Evolutionary conservation across 495 filamentous ascomycete species (phyloP).

Genomic region (Trichodelitschia bisporula): DNA sequence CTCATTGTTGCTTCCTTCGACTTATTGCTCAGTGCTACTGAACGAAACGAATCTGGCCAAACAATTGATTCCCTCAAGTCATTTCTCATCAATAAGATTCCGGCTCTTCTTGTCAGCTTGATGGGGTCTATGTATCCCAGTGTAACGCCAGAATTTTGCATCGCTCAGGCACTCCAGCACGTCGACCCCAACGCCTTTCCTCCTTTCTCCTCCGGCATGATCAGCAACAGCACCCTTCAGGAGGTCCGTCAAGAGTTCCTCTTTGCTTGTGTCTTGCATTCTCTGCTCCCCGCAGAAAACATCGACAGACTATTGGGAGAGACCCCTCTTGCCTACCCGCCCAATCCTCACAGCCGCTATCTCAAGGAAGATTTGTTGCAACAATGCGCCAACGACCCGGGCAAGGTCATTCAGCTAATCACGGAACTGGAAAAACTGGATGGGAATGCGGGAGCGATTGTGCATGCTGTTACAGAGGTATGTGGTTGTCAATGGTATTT

Average conservation of each 20-base stretch:
- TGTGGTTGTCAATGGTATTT: background rate
- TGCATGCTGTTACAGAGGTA: constrained; percentile 59
- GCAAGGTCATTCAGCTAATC: constrained; percentile 47
- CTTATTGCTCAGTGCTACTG: constrained; percentile 62
- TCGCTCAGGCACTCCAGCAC: constrained; percentile 49
- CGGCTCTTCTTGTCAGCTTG: constrained; percentile 46
- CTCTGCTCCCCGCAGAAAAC: constrained; percentile 48
- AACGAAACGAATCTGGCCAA: constrained; percentile 46
- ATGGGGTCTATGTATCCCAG: constrained; percentile 32
- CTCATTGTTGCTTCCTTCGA: constrained; percentile 77
- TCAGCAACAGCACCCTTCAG: constrained; percentile 43
- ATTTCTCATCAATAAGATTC: constrained; percentile 84
- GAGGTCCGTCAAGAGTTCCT: constrained; percentile 80
- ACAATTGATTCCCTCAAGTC: constrained; percentile 62
- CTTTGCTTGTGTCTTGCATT: constrained; percentile 72
- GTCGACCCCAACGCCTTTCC: constrained; percentile 62
- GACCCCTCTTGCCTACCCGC: constrained; percentile 58
- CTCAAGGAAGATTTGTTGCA: constrained; percentile 49
- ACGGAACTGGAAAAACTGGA: constrained; percentile 74
- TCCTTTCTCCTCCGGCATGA: constrained; percentile 47
- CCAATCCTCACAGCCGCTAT: constrained; percentile 41
- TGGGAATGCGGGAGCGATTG: constrained; percentile 80
- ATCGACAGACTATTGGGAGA: constrained; percentile 69
- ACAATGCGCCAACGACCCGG: constrained; percentile 46
- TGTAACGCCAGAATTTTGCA: constrained; percentile 49